These are phyloP conservation scores for Saccharomycopsis vini DNA, from an alignment of 805 yeast genomes.

Conservation along the genomic window DNA sequence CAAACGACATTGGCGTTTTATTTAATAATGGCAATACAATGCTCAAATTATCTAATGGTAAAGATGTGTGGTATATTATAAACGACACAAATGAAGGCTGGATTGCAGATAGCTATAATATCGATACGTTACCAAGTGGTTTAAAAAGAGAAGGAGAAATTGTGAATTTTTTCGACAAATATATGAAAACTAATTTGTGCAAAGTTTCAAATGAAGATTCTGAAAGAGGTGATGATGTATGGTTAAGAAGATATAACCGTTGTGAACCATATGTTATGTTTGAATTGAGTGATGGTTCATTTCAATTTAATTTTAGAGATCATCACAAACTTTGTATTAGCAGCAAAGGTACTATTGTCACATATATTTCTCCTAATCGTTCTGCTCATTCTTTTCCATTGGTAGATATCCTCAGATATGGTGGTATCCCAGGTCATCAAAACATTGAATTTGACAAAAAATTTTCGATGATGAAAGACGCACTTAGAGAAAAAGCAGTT, in stretches of 20 bases:
- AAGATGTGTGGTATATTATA: constrained; percentile 56
- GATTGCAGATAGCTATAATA: constrained; percentile 40
- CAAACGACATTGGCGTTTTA: constrained; percentile 83
- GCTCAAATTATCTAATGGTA: constrained; percentile 56
- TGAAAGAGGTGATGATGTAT: constrained; percentile 54
- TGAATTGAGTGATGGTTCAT: constrained; percentile 83
- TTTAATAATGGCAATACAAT: constrained; percentile 82
- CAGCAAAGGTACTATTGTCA: constrained; percentile 63
- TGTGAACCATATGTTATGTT: constrained; percentile 79
- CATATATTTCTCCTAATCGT: constrained; percentile 74
- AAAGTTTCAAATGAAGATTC: constrained; percentile 53
- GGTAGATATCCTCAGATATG: constrained; percentile 37
- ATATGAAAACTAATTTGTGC: constrained; percentile 85
- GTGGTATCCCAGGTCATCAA: constrained; percentile 39
- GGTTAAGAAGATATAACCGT: constrained; percentile 76
- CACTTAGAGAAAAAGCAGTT: constrained; percentile 35
- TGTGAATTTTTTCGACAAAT: constrained; percentile 79
- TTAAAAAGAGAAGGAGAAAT: constrained; percentile 70
- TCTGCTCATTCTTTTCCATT: constrained; percentile 59
- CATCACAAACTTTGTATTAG: constrained; percentile 84
- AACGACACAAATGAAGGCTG: constrained; percentile 43
- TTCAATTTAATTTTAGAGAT: constrained; percentile 92
- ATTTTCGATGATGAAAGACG: constrained; percentile 53
- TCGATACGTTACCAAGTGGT: constrained; percentile 35
- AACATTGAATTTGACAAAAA: constrained; percentile 38